Evolutionary conservation across 2,329 filamentous ascomycete genomes (phyloP).

Genomic region (Pyricularia pennisetigena): DNA sequence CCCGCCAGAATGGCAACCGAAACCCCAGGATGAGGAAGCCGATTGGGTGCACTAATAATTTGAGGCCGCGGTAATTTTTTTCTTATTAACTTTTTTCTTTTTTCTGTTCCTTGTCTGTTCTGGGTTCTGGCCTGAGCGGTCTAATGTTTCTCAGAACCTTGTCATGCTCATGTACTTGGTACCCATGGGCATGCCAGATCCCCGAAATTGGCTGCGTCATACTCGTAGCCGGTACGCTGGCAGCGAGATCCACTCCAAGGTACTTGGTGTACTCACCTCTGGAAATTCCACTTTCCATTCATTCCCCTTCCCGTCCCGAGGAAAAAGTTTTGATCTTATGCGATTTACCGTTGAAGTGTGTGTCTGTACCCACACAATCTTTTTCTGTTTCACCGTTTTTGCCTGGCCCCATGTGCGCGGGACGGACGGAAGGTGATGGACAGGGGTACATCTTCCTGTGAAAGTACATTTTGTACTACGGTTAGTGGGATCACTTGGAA

Average conservation of each 20-base stretch:
- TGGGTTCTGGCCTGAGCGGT: too few relatives aligned
- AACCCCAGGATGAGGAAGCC: neutral
- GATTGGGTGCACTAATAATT: neutral
- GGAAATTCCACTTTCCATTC: neutral
- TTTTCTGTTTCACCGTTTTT: neutral
- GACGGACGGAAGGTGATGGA: too few relatives aligned
- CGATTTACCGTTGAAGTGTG: neutral
- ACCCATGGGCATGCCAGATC: neutral
- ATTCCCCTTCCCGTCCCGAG: neutral
- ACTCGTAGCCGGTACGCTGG: neutral
- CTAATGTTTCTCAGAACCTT: neutral
- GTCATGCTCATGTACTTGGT: neutral
- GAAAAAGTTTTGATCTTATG: neutral
- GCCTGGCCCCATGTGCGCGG: neutral
- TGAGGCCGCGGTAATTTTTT: neutral
- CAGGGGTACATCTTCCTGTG: too few relatives aligned
- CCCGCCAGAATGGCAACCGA: neutral
- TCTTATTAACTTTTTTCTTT: neutral
- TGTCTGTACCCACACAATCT: neutral
- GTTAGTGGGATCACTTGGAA: too few relatives aligned
- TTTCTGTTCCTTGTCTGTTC: neutral
- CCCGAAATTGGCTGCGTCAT: neutral
- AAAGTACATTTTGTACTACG: too few relatives aligned
- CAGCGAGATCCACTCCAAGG: neutral
- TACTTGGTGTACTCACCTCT: neutral